A percentile compares a stretch with the other conserved stretches of the same genome.
Evolutionary conservation across 139 green algal species (phyloP).

Genomic region (Chlorella ohadii): DNA sequence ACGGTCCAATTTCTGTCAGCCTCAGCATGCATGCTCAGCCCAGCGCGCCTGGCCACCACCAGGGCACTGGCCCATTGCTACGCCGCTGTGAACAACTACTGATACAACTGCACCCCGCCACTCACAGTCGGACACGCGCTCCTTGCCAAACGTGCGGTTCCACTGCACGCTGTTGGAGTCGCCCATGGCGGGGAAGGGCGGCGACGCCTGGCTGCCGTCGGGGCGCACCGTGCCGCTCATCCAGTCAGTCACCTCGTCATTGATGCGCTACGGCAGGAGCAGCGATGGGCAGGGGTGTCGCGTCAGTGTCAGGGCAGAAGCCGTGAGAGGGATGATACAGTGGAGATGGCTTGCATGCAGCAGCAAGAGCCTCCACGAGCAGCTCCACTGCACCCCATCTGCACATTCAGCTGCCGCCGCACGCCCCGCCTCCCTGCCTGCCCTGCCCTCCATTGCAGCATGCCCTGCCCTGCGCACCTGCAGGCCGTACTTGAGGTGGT

Average conservation of each 20-base stretch:
- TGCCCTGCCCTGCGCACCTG: neutral
- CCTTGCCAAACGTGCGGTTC: conserved; percentile 80
- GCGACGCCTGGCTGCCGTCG: conserved; percentile 60
- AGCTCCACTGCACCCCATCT: no score
- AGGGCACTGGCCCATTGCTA: no score
- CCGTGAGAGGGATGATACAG: no score
- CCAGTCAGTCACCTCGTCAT: conserved; percentile 88
- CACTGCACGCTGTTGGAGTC: conserved; percentile 87
- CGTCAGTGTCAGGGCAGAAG: conserved; percentile 25
- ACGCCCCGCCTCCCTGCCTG: no score
- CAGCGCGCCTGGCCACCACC: no score
- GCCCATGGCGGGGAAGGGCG: conserved; percentile 92
- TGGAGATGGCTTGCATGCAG: neutral
- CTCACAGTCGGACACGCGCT: conserved; percentile 43
- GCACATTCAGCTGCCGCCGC: no score
- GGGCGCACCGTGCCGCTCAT: conserved; percentile 74
- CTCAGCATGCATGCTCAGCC: no score
- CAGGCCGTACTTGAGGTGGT: conserved; percentile 65
- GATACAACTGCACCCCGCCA: neutral
- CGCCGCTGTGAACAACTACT: no score
- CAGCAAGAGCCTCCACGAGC: neutral
- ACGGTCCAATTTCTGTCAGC: no score
- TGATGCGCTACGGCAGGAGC: conserved; percentile 89
- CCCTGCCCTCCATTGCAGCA: no score
- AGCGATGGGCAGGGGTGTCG: no score